These are phyloP conservation scores for Alternaria arbusti DNA, from an alignment of 2,329 filamentous ascomycete genomes.

Conservation along the genomic window DNA sequence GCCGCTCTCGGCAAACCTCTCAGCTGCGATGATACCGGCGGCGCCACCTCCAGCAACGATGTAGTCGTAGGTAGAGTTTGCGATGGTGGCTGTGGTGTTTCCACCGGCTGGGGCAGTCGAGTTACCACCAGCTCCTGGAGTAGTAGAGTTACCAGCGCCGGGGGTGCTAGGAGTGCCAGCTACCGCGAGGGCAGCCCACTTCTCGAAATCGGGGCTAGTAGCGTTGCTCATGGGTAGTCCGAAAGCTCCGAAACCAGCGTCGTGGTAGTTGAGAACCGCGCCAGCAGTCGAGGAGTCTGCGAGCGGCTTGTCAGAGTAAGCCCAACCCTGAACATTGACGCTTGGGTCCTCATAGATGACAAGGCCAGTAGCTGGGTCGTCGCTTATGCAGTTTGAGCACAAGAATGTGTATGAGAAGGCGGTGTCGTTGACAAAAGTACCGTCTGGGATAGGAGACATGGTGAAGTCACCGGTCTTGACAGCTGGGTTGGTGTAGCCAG, in stretches of 20 bases:
- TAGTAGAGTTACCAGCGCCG: slow-evolving; percentile 32
- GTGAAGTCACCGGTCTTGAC: slow-evolving; percentile 52
- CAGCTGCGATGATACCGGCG: slow-evolving; percentile 63
- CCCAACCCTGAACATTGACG: slow-evolving; percentile 42
- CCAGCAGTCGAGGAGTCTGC: slow-evolving; percentile 32
- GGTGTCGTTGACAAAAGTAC: slow-evolving; percentile 61
- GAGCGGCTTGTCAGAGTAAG: slow-evolving; percentile 32
- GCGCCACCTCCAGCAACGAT: slow-evolving; percentile 68
- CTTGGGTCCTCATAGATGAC: slow-evolving; percentile 31
- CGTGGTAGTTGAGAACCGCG: slow-evolving; percentile 38
- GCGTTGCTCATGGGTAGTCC: slow-evolving; percentile 38
- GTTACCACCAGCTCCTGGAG: slow-evolving; percentile 34
- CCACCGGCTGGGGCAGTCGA: slow-evolving; percentile 27
- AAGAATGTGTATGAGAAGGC: slow-evolving; percentile 64
- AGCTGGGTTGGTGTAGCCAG: slow-evolving; percentile 58
- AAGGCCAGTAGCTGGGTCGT: slow-evolving; percentile 24
- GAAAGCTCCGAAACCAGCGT: slow-evolving; percentile 43
- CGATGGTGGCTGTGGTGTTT: slow-evolving; percentile 43
- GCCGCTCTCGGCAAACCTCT: slow-evolving; percentile 67
- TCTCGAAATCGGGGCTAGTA: slow-evolving; percentile 39
- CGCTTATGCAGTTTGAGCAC: slow-evolving; percentile 51
- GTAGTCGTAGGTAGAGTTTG: slow-evolving; percentile 62
- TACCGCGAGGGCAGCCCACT: slow-evolving; percentile 44
- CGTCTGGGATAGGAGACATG: slow-evolving; percentile 56
- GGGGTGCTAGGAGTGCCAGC: slow-evolving; percentile 21